A percentile compares a stretch with the other conserved stretches of the same genome.
phyloP scores from a whole-genome alignment of 2,329 filamentous ascomycete genomes.

The Albifimbria verrucaria region DNA sequence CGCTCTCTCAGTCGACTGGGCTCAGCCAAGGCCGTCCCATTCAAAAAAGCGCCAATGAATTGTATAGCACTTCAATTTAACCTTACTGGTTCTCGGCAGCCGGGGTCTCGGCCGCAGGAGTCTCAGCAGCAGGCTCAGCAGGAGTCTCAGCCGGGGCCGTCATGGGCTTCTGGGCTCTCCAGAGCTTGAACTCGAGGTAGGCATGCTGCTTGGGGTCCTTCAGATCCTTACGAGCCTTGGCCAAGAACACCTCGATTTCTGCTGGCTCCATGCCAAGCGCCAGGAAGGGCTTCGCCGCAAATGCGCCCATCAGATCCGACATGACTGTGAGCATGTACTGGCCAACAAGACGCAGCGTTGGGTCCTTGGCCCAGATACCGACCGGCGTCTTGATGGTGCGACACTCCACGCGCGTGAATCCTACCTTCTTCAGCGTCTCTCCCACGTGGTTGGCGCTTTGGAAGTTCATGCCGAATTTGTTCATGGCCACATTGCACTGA shows the following conservation, averaged over 20 bases:
- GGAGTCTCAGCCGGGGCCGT: background rate
- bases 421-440: slow-evolving; percentile 10
- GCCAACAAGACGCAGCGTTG: slow-evolving; percentile 15
- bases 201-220: slow-evolving; percentile 11
- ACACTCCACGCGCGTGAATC: slow-evolving; percentile 14
- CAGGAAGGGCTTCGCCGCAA: slow-evolving; percentile 17
- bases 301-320: slow-evolving; percentile 19
- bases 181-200: slow-evolving; percentile 21
- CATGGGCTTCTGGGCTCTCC: slow-evolving; percentile 16
- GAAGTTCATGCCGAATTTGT: slow-evolving; percentile 31
- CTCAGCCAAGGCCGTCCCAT: no score
- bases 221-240: slow-evolving; percentile 13
- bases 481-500: slow-evolving; percentile 13
- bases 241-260: slow-evolving; percentile 16
- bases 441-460: slow-evolving; percentile 13
- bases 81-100: no score
- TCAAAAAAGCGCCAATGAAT: no score
- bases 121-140: background rate
- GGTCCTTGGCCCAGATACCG: slow-evolving; percentile 19
- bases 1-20: no score
- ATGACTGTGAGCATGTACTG: slow-evolving; percentile 15
- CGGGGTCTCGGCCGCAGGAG: no score
- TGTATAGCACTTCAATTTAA: no score
- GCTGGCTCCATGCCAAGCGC: slow-evolving; percentile 10
- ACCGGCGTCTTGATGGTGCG: slow-evolving; percentile 17